Conservation (phyloP, 352 stramenopile species). For the Pythium rishiriense region DNA sequence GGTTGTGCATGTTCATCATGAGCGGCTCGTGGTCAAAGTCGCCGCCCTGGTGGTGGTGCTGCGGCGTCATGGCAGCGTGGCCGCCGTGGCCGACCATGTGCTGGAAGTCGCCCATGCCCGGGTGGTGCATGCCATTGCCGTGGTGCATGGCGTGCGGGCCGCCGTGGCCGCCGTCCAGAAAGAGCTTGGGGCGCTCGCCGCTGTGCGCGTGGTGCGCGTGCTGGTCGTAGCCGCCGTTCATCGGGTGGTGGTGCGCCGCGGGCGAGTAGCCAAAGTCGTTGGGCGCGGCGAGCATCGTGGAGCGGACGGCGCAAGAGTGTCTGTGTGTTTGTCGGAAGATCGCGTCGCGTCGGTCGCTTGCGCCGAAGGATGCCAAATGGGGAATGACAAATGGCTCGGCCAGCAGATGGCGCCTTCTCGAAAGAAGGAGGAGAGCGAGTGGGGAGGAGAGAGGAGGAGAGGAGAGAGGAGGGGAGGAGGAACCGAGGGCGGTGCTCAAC, state of each 20-base stretch:
- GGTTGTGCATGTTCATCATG: conserved; percentile 65
- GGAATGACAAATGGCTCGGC: conserved; percentile 65
- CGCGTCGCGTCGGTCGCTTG: conserved; percentile 18
- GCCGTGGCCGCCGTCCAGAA: too few species aligned
- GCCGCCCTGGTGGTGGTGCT: conserved; percentile 37
- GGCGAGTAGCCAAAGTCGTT: conserved; percentile 53
- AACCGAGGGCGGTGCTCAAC: background rate
- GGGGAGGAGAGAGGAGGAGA: conserved; percentile 5
- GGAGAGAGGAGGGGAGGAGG: background rate
- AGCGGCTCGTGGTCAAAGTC: conserved; percentile 74
- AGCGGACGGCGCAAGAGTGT: conserved; percentile 3
- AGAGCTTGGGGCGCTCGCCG: conserved; percentile 59
- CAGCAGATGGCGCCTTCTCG: conserved; percentile 45
- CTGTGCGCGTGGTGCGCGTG: conserved; percentile 40
- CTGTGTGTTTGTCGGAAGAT: conserved; percentile 7
- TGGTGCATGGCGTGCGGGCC: conserved; percentile 53
- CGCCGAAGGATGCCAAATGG: conserved; percentile 55
- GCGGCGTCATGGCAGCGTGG: conserved; percentile 30
- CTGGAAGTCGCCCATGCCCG: conserved; percentile 27
- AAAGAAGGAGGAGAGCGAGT: conserved; percentile 17
- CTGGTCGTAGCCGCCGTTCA: conserved; percentile 22
- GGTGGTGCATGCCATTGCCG: conserved; percentile 32
- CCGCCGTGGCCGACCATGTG: conserved; percentile 39
- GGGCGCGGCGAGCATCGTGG: conserved; percentile 38
- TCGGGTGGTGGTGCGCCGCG: conserved; percentile 30